Base-by-base conservation (phyloP, 2,329 filamentous ascomycete species). In the Cephalotrichum gorgonifer region DNA sequence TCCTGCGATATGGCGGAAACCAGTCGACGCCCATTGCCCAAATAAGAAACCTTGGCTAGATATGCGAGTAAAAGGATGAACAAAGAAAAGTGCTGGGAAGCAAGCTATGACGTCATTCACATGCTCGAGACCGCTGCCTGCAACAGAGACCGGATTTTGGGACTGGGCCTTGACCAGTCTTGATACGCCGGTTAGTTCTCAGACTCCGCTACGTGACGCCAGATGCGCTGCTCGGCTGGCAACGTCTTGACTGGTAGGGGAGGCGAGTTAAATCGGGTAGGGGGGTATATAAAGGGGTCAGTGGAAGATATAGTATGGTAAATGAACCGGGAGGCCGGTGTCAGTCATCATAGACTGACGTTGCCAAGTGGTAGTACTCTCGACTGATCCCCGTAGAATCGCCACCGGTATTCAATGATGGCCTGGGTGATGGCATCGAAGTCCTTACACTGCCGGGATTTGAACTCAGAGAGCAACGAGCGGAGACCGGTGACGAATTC, bases 401-500 rank as follows among this genome's bases (percentile, higher is more conserved):
- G 73, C 53, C 78, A 72, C 57, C 83, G 79, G 62, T 81, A 85
- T 54, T 80, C 74, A 60, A 85, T 73, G 57, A 88, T 86, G 49
- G 78, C 77, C 56, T 74, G 69, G 50, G 82, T 82, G 61, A 87
- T 85, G 45, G 72, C 73, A 53, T 79, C 70, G 60, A 86, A 86
- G 58, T 86, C 82, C 60, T 74, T 76, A 50, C 81, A 70, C 56
- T 80, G 78, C 55, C 72, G 73, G 54, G 69, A 68, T 56, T 79
- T 77, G 56, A 83, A 73, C 41, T 76, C 71, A 52, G 74, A 72
- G 50, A 88, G 74, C 31, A 86, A 67, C 54, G 75, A 69, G 50
- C 74, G 74, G 43, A 88, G 72, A 23, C 83, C 83, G 28, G 70
- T 67, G 55, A 79, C 79, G 65, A 83, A 88, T 53, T 72, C 70